These are phyloP conservation scores for Adenanthera pavonina DNA, from an alignment of 306 rosid species.

Conservation along the genomic window DNA sequence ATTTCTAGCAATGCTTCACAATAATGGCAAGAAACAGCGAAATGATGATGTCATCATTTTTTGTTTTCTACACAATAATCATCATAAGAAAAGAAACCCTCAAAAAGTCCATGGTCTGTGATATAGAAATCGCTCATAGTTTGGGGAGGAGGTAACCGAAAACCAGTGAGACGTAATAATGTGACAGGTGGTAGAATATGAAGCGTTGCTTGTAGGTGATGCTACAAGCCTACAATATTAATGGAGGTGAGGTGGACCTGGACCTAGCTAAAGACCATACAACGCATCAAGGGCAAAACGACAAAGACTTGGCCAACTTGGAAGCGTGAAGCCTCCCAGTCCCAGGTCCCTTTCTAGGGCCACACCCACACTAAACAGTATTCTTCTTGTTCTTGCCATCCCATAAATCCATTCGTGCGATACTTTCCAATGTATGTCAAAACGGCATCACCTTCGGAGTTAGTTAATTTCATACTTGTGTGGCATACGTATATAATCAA, in stretches of 20 bases:
- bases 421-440: neutral
- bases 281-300: conserved; percentile 47
- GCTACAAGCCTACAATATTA: conserved; percentile 15
- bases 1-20: neutral
- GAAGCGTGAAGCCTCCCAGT: conserved; percentile 1
- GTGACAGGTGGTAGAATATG: conserved; percentile 6
- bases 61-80: neutral
- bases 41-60: neutral
- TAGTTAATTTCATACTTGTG: neutral
- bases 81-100: neutral
- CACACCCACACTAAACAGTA: neutral
- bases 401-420: conserved; percentile 26
- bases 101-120: neutral
- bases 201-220: conserved; percentile 24
- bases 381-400: neutral
- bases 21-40: neutral
- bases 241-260: conserved; percentile 40
- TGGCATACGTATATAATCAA: neutral
- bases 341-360: neutral
- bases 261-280: conserved; percentile 40
- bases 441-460: neutral
- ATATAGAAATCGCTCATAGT: neutral
- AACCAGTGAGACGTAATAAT: conserved; percentile 15
- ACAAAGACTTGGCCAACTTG: conserved; percentile 45
- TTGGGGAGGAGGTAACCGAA: neutral